Percentiles rank a stretch among this genome's conserved stretches.
Conservation (phyloP, 768 basidiomycete genomes). For the Gelatoporia subvermispora region DNA sequence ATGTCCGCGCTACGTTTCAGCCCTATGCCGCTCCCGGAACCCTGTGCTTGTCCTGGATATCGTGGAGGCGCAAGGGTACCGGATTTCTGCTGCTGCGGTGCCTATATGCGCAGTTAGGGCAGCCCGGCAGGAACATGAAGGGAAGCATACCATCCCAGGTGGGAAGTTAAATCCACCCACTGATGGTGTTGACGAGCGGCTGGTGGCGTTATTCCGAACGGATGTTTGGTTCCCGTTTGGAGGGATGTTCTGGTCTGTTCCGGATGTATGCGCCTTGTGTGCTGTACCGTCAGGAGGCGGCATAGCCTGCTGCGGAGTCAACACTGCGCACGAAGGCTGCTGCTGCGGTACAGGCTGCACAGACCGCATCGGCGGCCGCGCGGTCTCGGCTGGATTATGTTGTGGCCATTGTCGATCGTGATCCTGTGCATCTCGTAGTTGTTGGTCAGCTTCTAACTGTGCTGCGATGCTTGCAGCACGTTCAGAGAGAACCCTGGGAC, state of each 20-base stretch:
- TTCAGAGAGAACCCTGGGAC: background rate
- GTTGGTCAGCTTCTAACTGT: background rate
- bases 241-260: background rate
- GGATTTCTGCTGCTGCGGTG: background rate
- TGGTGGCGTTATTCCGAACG: background rate
- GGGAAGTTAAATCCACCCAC: conserved; percentile 16
- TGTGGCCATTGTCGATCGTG: background rate
- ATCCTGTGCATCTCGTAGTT: background rate
- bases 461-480: no score
- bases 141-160: conserved; percentile 1
- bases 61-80: background rate
- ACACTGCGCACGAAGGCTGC: background rate
- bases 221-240: background rate
- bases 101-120: background rate
- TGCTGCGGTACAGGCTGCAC: background rate
- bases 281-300: background rate
- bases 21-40: background rate
- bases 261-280: background rate
- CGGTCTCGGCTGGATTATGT: background rate
- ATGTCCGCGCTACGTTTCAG: conserved; percentile 15
- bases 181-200: conserved; percentile 4
- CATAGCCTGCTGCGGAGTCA: background rate
- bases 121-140: background rate
- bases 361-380: background rate
- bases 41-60: background rate